A percentile compares a stretch with the other conserved stretches of the same genome.
Conservation (phyloP, 768 basidiomycete genomes). For the Naganishia kalamii region DNA sequence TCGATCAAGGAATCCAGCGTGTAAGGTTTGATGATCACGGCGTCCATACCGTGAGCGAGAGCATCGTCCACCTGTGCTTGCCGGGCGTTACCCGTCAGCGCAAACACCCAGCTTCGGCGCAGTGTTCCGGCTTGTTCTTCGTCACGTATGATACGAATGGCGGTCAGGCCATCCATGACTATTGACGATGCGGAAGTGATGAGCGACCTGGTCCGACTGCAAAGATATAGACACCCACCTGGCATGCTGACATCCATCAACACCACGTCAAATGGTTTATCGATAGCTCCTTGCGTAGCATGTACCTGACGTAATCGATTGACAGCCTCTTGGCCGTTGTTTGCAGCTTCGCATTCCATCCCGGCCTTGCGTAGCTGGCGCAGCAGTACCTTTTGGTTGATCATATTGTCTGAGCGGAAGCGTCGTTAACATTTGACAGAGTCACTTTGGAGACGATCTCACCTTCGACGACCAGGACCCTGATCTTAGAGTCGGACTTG, state of each 20-base stretch:
- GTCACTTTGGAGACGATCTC: background rate
- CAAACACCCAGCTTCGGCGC: conserved; percentile 33
- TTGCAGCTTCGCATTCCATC: conserved; percentile 37
- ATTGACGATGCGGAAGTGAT: background rate
- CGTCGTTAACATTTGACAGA: background rate
- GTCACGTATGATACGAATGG: conserved; percentile 33
- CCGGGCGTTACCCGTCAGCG: conserved; percentile 44
- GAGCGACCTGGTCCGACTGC: background rate
- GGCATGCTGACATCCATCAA: conserved; percentile 45
- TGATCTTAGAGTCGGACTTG: background rate
- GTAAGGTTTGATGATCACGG: conserved; percentile 17
- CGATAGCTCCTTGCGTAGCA: background rate
- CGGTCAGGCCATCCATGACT: conserved; percentile 45
- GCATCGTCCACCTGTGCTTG: conserved; percentile 45
- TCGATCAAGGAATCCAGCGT: conserved; percentile 22
- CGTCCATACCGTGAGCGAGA: conserved; percentile 36
- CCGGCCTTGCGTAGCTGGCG: conserved; percentile 41
- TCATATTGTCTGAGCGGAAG: conserved; percentile 33
- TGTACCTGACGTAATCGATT: conserved; percentile 34
- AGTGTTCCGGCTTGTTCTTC: conserved; percentile 36
- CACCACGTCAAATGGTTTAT: conserved; percentile 36
- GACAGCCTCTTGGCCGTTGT: conserved; percentile 40
- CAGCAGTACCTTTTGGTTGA: conserved; percentile 42
- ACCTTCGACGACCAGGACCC: conserved; percentile 23
- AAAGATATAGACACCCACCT: conserved; percentile 21